Evolutionary conservation across 2,329 filamentous ascomycete species (phyloP).

Genomic region (Amauroascus verrucosus): DNA sequence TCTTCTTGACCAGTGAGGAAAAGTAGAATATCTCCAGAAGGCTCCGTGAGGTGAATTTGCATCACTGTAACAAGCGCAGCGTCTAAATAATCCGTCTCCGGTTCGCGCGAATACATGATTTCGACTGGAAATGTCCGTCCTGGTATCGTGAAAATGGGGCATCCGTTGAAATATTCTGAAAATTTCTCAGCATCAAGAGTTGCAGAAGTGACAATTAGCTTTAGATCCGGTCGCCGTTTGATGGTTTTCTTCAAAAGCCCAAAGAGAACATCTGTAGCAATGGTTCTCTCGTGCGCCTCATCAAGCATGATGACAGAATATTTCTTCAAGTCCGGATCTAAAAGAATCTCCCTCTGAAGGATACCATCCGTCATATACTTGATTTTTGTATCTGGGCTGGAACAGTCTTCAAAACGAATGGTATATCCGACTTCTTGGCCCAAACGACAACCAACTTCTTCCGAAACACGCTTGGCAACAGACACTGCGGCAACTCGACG

Average conservation of each 20-base stretch:
- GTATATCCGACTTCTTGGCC: constrained; percentile 94
- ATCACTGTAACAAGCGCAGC: constrained; percentile 91
- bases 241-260: constrained; percentile 88
- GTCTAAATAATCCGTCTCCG: constrained; percentile 91
- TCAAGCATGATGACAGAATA: constrained; percentile 98
- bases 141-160: constrained; percentile 92
- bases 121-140: constrained; percentile 93
- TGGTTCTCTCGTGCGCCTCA: constrained; percentile 94
- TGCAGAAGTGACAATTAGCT: constrained; percentile 91
- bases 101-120: constrained; percentile 87
- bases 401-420: constrained; percentile 94
- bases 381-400: constrained; percentile 76
- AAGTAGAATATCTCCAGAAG: constrained; percentile 84
- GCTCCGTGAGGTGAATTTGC: constrained; percentile 93
- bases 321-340: constrained; percentile 76
- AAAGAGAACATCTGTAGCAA: constrained; percentile 91
- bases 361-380: constrained; percentile 99
- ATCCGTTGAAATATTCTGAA: constrained; percentile 88
- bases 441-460: constrained; percentile 85
- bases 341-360: constrained; percentile 86
- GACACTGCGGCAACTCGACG: constrained; percentile 96
- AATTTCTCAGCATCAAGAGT: constrained; percentile 97
- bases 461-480: constrained; percentile 89
- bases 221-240: constrained; percentile 73
- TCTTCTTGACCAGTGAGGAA: constrained; percentile 97